phyloP scores from a whole-genome alignment of 23 red algal genomes.

The Gracilariopsis chorda region DNA sequence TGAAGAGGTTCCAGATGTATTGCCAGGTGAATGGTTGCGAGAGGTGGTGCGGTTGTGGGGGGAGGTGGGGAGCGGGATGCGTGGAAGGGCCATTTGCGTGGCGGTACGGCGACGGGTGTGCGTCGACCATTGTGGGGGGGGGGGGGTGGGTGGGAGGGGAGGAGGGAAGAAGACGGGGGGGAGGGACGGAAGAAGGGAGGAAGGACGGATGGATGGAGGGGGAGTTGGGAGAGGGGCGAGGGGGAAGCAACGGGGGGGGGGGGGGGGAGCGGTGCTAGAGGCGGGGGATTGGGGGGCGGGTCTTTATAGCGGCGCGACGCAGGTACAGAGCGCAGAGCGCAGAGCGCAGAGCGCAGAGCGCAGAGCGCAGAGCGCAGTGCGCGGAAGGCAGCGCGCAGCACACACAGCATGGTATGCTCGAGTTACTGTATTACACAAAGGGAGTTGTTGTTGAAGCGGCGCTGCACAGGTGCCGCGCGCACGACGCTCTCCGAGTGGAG shows the following conservation, averaged over 20 bases:
- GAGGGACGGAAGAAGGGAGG: neutral
- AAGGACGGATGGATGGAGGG: too few species aligned
- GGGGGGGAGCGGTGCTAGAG: neutral
- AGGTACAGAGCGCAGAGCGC: too few species aligned
- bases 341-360: neutral
- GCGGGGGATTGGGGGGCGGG: too few species aligned
- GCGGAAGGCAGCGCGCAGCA: neutral
- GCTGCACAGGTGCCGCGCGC: too few species aligned
- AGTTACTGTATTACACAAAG: too few species aligned
- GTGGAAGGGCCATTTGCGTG: neutral
- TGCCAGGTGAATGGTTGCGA: slow-evolving; percentile 37
- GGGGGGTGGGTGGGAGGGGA: neutral
- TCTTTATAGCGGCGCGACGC: too few species aligned
- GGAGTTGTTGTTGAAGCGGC: too few species aligned
- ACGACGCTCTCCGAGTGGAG: too few species aligned
- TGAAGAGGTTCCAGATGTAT: slow-evolving; percentile 51
- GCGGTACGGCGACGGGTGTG: too few species aligned
- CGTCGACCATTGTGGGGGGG: neutral
- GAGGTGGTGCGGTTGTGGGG: neutral
- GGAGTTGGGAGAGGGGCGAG: too few species aligned
- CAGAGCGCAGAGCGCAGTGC: neutral
- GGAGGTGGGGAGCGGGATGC: neutral
- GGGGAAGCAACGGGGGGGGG: neutral
- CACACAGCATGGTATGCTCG: too few species aligned
- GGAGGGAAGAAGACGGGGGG: neutral